Evolutionary conservation across 345 rosid genomes (phyloP).

Genomic region (Hibiscus syriacus): DNA sequence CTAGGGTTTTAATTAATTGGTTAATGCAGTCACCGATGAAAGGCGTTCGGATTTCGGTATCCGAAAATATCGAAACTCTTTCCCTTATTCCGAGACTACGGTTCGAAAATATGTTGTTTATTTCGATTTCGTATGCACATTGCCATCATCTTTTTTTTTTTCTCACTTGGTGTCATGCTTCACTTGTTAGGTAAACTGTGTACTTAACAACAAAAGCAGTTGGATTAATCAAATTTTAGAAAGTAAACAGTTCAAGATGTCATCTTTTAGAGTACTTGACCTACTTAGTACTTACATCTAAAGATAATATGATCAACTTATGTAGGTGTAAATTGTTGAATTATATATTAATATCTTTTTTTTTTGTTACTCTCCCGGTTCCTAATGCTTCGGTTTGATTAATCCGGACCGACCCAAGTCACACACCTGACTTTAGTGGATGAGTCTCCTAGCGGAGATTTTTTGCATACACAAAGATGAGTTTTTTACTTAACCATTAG

Average conservation of each 20-base stretch:
- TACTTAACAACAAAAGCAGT: slow-evolving; percentile 20
- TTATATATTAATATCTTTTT: no score
- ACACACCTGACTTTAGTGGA: no score
- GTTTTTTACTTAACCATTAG: no score
- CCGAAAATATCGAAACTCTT: no score
- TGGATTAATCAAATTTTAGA: slow-evolving; percentile 10
- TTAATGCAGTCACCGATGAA: no score
- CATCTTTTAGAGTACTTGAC: not conserved
- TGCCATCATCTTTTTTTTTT: not conserved
- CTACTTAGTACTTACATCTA: not conserved
- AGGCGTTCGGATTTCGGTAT: not conserved
- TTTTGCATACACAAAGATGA: no score
- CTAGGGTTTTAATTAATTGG: not conserved
- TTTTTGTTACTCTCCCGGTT: no score
- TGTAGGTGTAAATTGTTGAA: not conserved
- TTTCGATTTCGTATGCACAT: not conserved
- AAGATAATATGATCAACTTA: not conserved
- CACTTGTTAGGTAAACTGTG: slow-evolving; percentile 37
- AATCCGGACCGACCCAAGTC: no score
- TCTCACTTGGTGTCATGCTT: slow-evolving; percentile 6
- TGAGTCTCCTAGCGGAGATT: no score
- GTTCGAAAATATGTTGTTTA: no score
- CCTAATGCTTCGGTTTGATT: no score
- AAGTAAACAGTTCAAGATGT: not conserved
- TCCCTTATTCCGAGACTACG: no score